Conservation (phyloP, 164 flowering plant species). For the Stephania cephalantha region DNA sequence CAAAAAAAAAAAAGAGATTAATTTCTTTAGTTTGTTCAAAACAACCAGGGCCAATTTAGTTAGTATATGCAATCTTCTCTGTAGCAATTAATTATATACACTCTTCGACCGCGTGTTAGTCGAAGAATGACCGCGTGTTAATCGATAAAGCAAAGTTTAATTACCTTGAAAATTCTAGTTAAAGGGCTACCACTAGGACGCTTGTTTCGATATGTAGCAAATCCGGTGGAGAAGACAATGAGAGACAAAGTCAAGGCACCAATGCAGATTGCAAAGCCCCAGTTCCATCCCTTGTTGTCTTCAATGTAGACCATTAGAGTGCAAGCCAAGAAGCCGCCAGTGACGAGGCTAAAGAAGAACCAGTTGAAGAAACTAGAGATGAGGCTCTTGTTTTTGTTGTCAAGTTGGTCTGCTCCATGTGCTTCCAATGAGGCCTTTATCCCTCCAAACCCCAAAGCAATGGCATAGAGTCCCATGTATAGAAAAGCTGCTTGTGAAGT, state of each 20-base stretch:
- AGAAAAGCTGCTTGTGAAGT: conserved; percentile 18
- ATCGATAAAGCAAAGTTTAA: neutral
- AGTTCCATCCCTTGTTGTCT: conserved; percentile 30
- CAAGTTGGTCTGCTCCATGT: conserved; percentile 33
- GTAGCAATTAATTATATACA: too few species aligned
- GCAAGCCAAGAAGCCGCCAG: conserved; percentile 21
- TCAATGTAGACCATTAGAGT: conserved; percentile 30
- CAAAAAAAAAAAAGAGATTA: neutral
- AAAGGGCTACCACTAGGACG: conserved; percentile 19
- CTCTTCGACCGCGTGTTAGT: too few species aligned
- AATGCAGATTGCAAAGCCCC: conserved; percentile 15
- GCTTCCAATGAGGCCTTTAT: conserved; percentile 26
- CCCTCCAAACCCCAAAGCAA: conserved; percentile 28
- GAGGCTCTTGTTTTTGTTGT: conserved; percentile 15
- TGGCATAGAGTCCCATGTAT: conserved; percentile 23
- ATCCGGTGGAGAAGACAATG: conserved; percentile 13
- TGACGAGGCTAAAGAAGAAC: conserved; percentile 24
- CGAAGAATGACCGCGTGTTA: too few species aligned
- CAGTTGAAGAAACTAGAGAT: conserved; percentile 28
- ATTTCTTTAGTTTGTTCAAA: neutral
- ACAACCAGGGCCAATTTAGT: too few species aligned
- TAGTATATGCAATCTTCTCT: too few species aligned
- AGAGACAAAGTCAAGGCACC: conserved; percentile 16
- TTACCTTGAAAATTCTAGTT: conserved; percentile 17
- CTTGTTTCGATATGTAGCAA: conserved; percentile 13